Conservation (phyloP, 225 moss, liverwort and hornwort genomes). For the Ulota crispa region DNA sequence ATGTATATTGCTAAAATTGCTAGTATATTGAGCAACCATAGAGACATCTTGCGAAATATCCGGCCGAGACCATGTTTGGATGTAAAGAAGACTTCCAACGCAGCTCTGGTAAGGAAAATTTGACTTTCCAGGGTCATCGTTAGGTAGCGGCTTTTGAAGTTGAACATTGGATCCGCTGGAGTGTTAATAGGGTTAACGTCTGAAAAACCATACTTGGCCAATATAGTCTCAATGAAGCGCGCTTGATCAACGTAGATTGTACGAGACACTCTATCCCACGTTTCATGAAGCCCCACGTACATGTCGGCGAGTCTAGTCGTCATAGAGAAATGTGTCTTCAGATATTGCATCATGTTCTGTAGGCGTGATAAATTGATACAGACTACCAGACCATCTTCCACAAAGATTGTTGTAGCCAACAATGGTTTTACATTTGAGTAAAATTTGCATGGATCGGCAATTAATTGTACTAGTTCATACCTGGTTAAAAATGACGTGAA, state of each 20-base stretch:
- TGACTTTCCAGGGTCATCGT: accelerated
- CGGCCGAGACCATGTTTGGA: accelerated
- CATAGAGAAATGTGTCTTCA: neutral
- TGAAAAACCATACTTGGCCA: neutral
- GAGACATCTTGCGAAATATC: neutral
- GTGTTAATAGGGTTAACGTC: neutral
- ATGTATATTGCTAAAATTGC: too few species aligned
- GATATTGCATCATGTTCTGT: accelerated
- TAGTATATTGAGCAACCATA: neutral
- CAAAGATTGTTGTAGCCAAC: neutral
- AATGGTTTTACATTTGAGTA: neutral
- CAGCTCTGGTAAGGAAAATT: neutral
- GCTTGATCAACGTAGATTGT: neutral
- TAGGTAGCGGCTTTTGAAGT: accelerated
- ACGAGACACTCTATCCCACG: accelerated
- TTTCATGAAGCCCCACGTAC: neutral
- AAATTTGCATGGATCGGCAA: neutral
- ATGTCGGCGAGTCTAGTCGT: neutral
- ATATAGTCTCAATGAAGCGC: accelerated
- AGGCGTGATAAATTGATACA: neutral
- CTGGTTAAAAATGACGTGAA: neutral
- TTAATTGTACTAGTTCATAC: neutral
- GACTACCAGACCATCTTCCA: neutral
- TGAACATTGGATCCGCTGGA: neutral
- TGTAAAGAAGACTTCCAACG: neutral